Evolutionary conservation across 2,329 filamentous ascomycete species (phyloP).

Genomic region (Colletotrichum tropicicola): DNA sequence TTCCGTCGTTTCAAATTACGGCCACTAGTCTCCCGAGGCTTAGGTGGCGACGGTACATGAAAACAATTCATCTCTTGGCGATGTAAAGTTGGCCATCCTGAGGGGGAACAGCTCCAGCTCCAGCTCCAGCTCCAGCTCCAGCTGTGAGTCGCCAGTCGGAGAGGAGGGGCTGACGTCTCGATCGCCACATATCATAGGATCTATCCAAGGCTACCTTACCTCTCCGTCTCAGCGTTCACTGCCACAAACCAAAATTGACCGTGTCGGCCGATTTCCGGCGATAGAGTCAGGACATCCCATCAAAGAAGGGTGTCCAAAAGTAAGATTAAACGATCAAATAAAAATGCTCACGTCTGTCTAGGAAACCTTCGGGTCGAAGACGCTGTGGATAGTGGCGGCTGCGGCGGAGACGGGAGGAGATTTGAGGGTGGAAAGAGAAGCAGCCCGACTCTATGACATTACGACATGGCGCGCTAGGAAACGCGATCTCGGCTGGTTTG

Average conservation of each 20-base stretch:
- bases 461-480: constrained; percentile 15
- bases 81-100: too few relatives aligned
- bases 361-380: background rate
- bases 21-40: background rate
- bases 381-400: background rate
- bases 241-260: too few relatives aligned
- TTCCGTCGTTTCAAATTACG: constrained; percentile 10
- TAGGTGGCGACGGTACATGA: background rate
- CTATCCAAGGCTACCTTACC: too few relatives aligned
- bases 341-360: background rate
- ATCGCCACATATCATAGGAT: background rate
- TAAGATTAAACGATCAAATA: too few relatives aligned
- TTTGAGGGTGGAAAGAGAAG: constrained; percentile 20
- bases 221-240: too few relatives aligned
- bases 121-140: background rate
- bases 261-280: background rate
- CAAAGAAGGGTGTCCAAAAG: too few relatives aligned
- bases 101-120: too few relatives aligned
- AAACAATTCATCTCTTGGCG: too few relatives aligned
- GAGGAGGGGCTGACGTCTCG: background rate
- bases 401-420: constrained; percentile 20
- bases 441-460: constrained; percentile 5
- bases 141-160: background rate
- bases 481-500: background rate
- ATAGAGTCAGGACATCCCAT: too few relatives aligned